Evolutionary conservation across 345 rosid species (phyloP).

Genomic region (Angophora floribunda): DNA sequence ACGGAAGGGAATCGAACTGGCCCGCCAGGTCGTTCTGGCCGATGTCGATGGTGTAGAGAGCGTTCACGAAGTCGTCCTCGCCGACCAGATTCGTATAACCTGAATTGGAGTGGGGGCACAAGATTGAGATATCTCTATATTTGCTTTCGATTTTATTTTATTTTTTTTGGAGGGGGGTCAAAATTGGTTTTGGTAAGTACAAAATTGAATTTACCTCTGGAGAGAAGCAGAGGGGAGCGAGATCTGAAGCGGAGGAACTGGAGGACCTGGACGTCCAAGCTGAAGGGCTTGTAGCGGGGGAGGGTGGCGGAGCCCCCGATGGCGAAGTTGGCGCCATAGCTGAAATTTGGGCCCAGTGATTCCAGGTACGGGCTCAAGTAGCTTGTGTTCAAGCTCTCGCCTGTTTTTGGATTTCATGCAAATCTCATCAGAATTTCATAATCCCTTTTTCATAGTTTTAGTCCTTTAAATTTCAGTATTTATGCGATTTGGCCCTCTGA

Average conservation of each 20-base stretch:
- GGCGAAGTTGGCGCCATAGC: constrained; percentile 27
- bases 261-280: constrained; percentile 20
- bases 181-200: not conserved
- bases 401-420: not conserved
- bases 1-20: constrained; percentile 16
- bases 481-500: not conserved
- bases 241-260: constrained; percentile 30
- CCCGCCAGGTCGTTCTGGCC: constrained; percentile 62
- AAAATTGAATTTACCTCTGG: constrained; percentile 1
- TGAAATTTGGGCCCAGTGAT: constrained; percentile 20
- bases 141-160: too few species aligned
- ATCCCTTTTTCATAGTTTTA: not conserved
- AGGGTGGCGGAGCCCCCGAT: constrained; percentile 18
- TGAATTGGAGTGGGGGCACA: not conserved
- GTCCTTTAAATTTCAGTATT: not conserved
- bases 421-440: not conserved
- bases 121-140: not conserved
- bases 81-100: constrained; percentile 17
- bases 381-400: constrained; percentile 18
- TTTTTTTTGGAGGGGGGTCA: not conserved
- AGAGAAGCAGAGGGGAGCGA: constrained; percentile 21
- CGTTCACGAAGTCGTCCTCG: constrained; percentile 33
- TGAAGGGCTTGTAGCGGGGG: constrained; percentile 18
- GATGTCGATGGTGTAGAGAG: constrained; percentile 51
- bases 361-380: constrained; percentile 26